Evolutionary conservation across 345 rosid genomes (phyloP).

Genomic region (Triadica sebifera): DNA sequence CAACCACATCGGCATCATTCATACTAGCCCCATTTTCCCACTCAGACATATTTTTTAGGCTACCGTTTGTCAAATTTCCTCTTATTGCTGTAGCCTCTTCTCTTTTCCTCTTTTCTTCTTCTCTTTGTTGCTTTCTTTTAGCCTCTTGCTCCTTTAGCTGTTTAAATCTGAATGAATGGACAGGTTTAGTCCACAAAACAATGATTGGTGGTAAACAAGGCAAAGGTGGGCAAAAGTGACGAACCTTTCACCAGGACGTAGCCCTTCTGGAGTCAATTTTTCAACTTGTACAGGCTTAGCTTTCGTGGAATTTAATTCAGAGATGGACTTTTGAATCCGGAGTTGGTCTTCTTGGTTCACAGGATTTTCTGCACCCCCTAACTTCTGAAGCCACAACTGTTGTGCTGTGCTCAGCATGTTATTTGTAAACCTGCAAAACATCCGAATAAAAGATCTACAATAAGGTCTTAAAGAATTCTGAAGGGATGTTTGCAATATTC

Average conservation of each 20-base stretch:
- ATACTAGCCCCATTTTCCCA: conserved; percentile 24
- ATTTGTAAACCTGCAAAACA: conserved; percentile 73
- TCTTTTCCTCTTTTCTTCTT: conserved; percentile 54
- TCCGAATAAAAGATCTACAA: conserved; percentile 15
- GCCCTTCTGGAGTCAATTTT: conserved; percentile 51
- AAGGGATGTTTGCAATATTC: not conserved
- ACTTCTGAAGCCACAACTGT: conserved; percentile 92
- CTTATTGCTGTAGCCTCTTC: conserved; percentile 41
- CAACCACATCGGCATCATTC: conserved; percentile 20
- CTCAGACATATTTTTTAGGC: conserved; percentile 16
- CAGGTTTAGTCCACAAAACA: conserved; percentile 19
- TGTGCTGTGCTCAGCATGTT: conserved; percentile 85
- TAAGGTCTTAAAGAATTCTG: not conserved
- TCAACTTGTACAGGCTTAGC: conserved; percentile 34
- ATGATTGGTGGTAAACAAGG: not conserved
- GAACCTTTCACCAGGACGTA: conserved; percentile 76
- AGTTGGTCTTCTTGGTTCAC: conserved; percentile 41
- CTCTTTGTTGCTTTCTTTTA: conserved; percentile 58
- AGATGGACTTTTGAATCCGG: conserved; percentile 36
- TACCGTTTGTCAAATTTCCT: conserved; percentile 22
- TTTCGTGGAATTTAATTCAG: conserved; percentile 31
- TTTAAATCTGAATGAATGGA: conserved; percentile 57
- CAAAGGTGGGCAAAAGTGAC: not conserved
- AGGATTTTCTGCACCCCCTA: conserved; percentile 71
- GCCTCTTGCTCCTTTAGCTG: conserved; percentile 79